Percentiles rank a stretch among this genome's conserved stretches.
Conservation (phyloP, 2,329 filamentous ascomycete species). For the Trichophaea hybrida region DNA sequence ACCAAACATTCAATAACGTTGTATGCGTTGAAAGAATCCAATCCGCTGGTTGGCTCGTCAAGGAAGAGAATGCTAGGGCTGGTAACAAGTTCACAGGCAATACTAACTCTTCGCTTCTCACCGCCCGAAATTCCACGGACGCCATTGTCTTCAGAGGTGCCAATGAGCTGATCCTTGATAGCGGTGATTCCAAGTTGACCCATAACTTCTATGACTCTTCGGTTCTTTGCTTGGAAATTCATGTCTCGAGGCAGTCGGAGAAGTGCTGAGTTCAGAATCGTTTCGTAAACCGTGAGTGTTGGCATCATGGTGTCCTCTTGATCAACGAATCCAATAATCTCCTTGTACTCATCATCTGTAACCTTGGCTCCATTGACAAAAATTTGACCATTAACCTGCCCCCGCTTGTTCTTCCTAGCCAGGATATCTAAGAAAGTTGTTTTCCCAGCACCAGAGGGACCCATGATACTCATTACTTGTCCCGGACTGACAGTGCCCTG, state of each 20-base stretch:
- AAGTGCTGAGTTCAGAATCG: slow-evolving; percentile 84
- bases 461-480: slow-evolving; percentile 96
- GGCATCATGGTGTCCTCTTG: slow-evolving; percentile 96
- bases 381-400: slow-evolving; percentile 62
- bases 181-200: slow-evolving; percentile 87
- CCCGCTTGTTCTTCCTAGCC: slow-evolving; percentile 92
- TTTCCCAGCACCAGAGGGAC: slow-evolving; percentile 91
- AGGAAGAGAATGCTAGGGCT: slow-evolving; percentile 94
- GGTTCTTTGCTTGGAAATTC: slow-evolving; percentile 74
- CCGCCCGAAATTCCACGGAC: slow-evolving; percentile 93
- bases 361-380: slow-evolving; percentile 90
- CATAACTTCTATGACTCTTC: slow-evolving; percentile 82
- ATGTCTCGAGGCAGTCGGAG: slow-evolving; percentile 86
- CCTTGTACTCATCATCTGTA: slow-evolving; percentile 68
- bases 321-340: slow-evolving; percentile 89
- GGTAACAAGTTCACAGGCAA: slow-evolving; percentile 93
- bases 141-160: slow-evolving; percentile 74
- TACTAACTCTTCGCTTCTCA: slow-evolving; percentile 89
- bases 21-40: slow-evolving; percentile 95
- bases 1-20: slow-evolving; percentile 96
- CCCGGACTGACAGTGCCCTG: slow-evolving; percentile 81
- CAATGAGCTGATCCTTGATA: slow-evolving; percentile 89
- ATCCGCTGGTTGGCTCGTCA: slow-evolving; percentile 88
- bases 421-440: slow-evolving; percentile 94
- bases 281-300: slow-evolving; percentile 93